Base-by-base conservation (phyloP, 169 alveolate genomes). In the Cryptosporidium felis region DNA sequence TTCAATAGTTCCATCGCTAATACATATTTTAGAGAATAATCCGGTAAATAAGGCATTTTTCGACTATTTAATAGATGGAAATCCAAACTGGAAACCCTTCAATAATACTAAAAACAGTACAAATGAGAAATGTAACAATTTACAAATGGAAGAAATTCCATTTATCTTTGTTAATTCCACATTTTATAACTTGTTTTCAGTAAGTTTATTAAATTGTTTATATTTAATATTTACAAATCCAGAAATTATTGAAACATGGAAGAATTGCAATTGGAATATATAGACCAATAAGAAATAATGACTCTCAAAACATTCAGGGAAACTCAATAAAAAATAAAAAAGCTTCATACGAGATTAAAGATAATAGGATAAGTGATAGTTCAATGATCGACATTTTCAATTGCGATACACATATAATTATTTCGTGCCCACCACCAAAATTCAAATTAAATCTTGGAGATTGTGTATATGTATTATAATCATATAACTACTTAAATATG, bases 341-440 rank as follows among this genome's bases (percentile, higher is more conserved):
- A 63, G 18, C 23, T 0, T 8, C 36, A 41, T 36, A 44, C 26
- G 56, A 61, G 36, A 61, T 34, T 26, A 26, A 56, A 34, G 14
- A 38, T 16, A n/a, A n/a, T 4, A 44, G 18, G 41, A 26, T 63
- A 5, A 40, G 38, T 2, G 60, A 63, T 6, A 18, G 16, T 44
- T 45, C 80, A 2, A 45, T 63, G 10, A 34, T 26, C 4, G 80
- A 63, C 8, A 44, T 36, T 2, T 10, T 44, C 26, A 63, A 28
- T 44, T 63, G 60, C n/a, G 80, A 63, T 44, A 63, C 44, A 26
- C 80, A 63, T 3, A 44, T 63, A 10, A 63, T 63, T 23, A 40
- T 63, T 26, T 40, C 80, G 41, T 61, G 61, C 60, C 80, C 80
- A 38, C 80, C 61, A 42, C 60, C 80, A 41, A 63, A 63, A 14